These are phyloP conservation scores for Piedraia hortae DNA, from an alignment of 2,329 filamentous ascomycete species.

Conservation along the genomic window DNA sequence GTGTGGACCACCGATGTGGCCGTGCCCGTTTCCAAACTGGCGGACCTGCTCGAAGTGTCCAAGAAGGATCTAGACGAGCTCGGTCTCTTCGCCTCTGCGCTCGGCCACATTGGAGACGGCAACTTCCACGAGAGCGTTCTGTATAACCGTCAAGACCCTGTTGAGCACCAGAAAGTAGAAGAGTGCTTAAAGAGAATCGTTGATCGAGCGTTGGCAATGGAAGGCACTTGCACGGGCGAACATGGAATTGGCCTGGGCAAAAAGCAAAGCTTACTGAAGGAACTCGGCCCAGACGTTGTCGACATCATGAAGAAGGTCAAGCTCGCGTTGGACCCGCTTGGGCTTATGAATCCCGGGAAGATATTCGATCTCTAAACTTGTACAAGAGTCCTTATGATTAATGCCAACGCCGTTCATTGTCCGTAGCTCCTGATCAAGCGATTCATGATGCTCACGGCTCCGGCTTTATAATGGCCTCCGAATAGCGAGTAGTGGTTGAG, in stretches of 20 bases:
- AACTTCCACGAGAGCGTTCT: conserved; percentile 90
- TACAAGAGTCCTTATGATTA: too few species aligned
- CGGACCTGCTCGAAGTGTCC: conserved; percentile 46
- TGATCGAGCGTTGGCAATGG: conserved; percentile 70
- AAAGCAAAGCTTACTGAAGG: conserved; percentile 50
- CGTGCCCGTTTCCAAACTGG: conserved; percentile 30
- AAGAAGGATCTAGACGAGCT: conserved; percentile 74
- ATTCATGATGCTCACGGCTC: conserved; percentile 58
- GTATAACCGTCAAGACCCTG: conserved; percentile 43
- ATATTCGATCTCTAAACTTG: conserved; percentile 35
- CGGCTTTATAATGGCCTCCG: conserved; percentile 46
- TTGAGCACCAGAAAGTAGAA: conserved; percentile 49
- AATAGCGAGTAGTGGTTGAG: conserved; percentile 74
- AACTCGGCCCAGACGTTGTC: conserved; percentile 56
- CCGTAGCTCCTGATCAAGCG: conserved; percentile 45
- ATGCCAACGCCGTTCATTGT: too few species aligned
- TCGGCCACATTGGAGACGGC: conserved; percentile 78
- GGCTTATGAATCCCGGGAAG: conserved; percentile 81
- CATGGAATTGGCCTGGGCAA: conserved; percentile 70
- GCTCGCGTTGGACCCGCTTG: conserved; percentile 51
- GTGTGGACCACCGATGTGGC: conserved; percentile 35
- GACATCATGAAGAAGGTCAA: conserved; percentile 70
- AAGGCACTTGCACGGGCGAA: conserved; percentile 75
- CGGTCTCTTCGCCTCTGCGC: conserved; percentile 60
- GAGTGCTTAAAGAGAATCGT: conserved; percentile 75